phyloP scores from a whole-genome alignment of 2,329 filamentous ascomycete species.

The Verticillium nubilum region DNA sequence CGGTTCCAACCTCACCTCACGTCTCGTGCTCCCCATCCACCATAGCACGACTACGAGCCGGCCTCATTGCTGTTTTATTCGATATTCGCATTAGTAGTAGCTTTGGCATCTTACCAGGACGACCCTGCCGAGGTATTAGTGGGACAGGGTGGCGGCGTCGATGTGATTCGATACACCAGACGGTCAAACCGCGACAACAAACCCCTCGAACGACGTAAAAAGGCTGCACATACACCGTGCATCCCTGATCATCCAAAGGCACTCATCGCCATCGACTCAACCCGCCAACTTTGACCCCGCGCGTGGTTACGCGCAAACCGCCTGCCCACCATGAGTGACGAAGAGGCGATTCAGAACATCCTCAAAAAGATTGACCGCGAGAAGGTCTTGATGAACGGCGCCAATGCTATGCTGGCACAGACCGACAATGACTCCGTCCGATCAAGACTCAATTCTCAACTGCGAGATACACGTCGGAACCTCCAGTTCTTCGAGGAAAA shows the following conservation, averaged over 20 bases:
- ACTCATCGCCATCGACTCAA: background rate
- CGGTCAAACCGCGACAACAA: background rate
- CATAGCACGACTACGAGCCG: background rate
- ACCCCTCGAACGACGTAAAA: background rate
- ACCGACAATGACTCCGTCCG: conserved; percentile 90
- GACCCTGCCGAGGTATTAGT: background rate
- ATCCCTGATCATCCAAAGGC: background rate
- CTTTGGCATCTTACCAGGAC: background rate
- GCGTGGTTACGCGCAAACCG: conserved; percentile 28
- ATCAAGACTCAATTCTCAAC: conserved; percentile 86
- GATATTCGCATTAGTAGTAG: background rate
- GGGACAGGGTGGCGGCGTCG: background rate
- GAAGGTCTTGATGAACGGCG: conserved; percentile 89
- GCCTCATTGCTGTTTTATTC: background rate
- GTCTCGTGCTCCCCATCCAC: background rate
- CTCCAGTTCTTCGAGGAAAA: conserved; percentile 94
- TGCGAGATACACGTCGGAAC: conserved; percentile 88
- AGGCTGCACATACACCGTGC: background rate
- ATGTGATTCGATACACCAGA: background rate
- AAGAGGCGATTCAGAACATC: conserved; percentile 69
- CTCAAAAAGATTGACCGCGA: conserved; percentile 97
- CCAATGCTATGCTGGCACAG: conserved; percentile 90
- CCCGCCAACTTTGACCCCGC: conserved; percentile 17
- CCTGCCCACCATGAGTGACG: conserved; percentile 53
- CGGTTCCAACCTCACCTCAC: background rate